phyloP scores from a whole-genome alignment of 495 filamentous ascomycete genomes.

The Glarea lozoyensis region DNA sequence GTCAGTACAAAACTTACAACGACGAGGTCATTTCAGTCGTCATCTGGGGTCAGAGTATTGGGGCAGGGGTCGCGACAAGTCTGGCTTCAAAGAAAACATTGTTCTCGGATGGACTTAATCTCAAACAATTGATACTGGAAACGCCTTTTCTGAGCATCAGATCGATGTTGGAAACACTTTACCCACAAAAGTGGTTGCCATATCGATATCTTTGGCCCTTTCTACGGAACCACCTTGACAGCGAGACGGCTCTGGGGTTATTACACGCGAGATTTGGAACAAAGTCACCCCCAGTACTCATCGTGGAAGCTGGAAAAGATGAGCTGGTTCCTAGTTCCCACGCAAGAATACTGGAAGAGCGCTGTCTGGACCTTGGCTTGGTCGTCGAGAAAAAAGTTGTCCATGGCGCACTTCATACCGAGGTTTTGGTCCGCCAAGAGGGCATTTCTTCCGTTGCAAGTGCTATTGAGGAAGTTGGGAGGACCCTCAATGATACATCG shows the following conservation, averaged over 20 bases:
- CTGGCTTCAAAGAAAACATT: conserved; percentile 25
- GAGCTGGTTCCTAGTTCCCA: conserved; percentile 16
- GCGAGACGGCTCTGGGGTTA: conserved; percentile 12
- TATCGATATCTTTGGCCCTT: conserved; percentile 45
- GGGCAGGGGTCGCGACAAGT: conserved; percentile 49
- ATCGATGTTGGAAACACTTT: conserved; percentile 65
- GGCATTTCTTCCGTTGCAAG: conserved; percentile 9
- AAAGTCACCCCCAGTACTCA: conserved; percentile 3
- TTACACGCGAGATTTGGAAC: background rate
- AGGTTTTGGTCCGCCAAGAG: conserved; percentile 11
- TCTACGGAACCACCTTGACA: conserved; percentile 14
- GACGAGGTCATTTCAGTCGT: conserved; percentile 36
- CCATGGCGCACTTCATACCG: conserved; percentile 10
- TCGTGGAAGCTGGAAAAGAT: conserved; percentile 18
- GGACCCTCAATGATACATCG: too few species aligned
- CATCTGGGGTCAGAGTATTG: conserved; percentile 78
- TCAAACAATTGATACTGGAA: conserved; percentile 56
- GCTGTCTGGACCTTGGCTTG: conserved; percentile 9
- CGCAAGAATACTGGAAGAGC: conserved; percentile 10
- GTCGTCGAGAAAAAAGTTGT: conserved; percentile 9
- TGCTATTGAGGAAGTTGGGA: conserved; percentile 5
- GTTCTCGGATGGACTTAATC: conserved; percentile 16
- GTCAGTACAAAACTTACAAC: background rate
- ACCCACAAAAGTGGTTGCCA: conserved; percentile 76
- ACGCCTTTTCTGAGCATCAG: conserved; percentile 66